phyloP scores from a whole-genome alignment of 2,329 filamentous ascomycete species.

The Aureobasidium melanogenum region DNA sequence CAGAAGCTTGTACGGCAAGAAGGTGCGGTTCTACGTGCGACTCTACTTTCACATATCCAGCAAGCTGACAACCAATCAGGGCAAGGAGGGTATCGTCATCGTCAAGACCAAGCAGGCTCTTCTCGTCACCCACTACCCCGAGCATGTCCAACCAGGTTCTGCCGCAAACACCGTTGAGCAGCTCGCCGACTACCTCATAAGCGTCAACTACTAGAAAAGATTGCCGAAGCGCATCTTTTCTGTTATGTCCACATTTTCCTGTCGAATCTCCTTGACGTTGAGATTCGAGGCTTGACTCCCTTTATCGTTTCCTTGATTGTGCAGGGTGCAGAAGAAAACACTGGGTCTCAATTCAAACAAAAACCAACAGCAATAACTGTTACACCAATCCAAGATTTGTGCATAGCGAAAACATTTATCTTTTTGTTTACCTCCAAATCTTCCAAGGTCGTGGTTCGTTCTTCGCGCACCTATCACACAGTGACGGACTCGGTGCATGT shows the following conservation, averaged over 20 bases:
- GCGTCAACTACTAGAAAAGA: conserved; percentile 60
- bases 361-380: not conserved
- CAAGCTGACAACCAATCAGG: conserved; percentile 37
- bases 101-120: conserved; percentile 85
- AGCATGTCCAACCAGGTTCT: conserved; percentile 63
- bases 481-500: no score
- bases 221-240: not conserved
- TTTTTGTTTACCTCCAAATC: not conserved
- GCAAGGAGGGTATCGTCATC: conserved; percentile 70
- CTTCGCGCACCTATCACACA: no score
- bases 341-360: not conserved
- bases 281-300: conserved; percentile 2
- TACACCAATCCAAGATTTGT: conserved; percentile 4
- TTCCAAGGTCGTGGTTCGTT: not conserved
- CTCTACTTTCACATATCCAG: not conserved
- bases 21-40: conserved; percentile 44
- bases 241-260: not conserved
- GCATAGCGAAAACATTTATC: conserved; percentile 10
- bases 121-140: conserved; percentile 78
- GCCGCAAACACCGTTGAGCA: conserved; percentile 71
- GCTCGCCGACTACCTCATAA: conserved; percentile 79
- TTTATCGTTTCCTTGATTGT: conserved; percentile 8
- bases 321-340: conserved; percentile 7
- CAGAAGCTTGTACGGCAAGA: conserved; percentile 73
- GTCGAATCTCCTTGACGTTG: conserved; percentile 1